Conservation (phyloP, 2,329 filamentous ascomycete genomes). For the Aspergillus tamarii region DNA sequence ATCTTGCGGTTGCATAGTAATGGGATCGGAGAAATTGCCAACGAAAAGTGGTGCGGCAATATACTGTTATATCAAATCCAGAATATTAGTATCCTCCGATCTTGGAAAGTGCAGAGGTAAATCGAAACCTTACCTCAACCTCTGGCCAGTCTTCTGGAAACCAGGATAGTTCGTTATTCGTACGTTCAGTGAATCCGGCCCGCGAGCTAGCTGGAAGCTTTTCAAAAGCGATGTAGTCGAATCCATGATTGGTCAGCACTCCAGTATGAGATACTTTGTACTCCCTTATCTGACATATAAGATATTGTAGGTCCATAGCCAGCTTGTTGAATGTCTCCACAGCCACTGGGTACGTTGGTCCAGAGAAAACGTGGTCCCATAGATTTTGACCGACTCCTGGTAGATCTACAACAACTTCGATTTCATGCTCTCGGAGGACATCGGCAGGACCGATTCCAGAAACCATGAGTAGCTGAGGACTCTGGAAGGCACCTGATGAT, state of each 20-base stretch:
- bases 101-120: neutral
- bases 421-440: slow-evolving; percentile 27
- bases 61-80: slow-evolving; percentile 23
- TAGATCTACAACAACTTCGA: slow-evolving; percentile 31
- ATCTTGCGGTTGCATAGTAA: slow-evolving; percentile 25
- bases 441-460: slow-evolving; percentile 52
- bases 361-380: slow-evolving; percentile 38
- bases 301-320: slow-evolving; percentile 17
- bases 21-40: slow-evolving; percentile 32
- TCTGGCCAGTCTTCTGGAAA: slow-evolving; percentile 45
- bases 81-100: neutral
- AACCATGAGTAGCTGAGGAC: slow-evolving; percentile 58
- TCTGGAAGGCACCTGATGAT: slow-evolving; percentile 57
- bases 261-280: slow-evolving; percentile 27
- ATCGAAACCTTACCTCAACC: slow-evolving; percentile 31
- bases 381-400: slow-evolving; percentile 44
- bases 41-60: slow-evolving; percentile 30
- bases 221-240: slow-evolving; percentile 37
- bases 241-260: slow-evolving; percentile 31
- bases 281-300: slow-evolving; percentile 18
- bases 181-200: slow-evolving; percentile 20
- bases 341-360: slow-evolving; percentile 32
- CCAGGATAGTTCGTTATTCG: slow-evolving; percentile 25
- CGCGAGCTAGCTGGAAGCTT: slow-evolving; percentile 31
- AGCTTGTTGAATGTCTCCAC: slow-evolving; percentile 28